These are phyloP conservation scores for Toxoplasma gondii DNA, from an alignment of 169 alveolate species.

Conservation along the genomic window DNA sequence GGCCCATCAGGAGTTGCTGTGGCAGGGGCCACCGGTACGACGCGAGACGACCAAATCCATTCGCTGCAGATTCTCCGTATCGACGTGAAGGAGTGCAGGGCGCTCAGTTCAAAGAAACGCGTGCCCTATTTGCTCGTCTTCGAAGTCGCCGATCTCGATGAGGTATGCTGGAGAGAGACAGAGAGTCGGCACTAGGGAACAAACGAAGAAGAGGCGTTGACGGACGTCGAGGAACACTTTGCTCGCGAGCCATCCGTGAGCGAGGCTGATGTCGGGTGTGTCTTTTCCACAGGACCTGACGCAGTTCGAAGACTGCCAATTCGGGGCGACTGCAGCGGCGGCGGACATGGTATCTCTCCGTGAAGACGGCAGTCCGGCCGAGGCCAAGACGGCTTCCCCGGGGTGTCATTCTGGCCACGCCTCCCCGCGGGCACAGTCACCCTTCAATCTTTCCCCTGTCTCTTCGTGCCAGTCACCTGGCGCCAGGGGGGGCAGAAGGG, in stretches of 20 bases:
- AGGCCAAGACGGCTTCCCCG: too few species aligned
- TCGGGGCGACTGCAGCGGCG: too few species aligned
- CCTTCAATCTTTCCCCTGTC: not conserved
- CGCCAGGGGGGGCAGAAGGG: not conserved
- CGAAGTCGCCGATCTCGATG: slow-evolving; percentile 90
- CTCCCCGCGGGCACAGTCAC: not conserved
- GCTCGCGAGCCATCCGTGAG: not conserved
- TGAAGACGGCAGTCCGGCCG: too few species aligned
- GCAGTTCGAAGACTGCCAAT: not conserved
- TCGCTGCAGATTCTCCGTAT: slow-evolving; percentile 77
- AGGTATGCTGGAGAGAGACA: slow-evolving; percentile 56
- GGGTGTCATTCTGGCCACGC: not conserved
- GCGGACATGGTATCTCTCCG: too few species aligned
- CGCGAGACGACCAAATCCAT: not conserved
- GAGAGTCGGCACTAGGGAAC: not conserved
- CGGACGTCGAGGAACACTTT: not conserved
- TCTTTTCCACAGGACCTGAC: slow-evolving; percentile 2
- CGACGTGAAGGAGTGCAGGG: slow-evolving; percentile 81
- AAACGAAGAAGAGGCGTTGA: not conserved
- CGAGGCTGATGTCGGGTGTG: too few species aligned
- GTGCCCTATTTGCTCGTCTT: slow-evolving; percentile 88
- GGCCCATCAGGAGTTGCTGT: not conserved
- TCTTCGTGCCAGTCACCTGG: not conserved
- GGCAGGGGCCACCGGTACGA: not conserved
- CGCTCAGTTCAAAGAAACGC: slow-evolving; percentile 85